Percentiles rank a stretch among this genome's conserved stretches.
phyloP scores from a whole-genome alignment of 176 grass and related monocot species.

The Aegilops bicornis region DNA sequence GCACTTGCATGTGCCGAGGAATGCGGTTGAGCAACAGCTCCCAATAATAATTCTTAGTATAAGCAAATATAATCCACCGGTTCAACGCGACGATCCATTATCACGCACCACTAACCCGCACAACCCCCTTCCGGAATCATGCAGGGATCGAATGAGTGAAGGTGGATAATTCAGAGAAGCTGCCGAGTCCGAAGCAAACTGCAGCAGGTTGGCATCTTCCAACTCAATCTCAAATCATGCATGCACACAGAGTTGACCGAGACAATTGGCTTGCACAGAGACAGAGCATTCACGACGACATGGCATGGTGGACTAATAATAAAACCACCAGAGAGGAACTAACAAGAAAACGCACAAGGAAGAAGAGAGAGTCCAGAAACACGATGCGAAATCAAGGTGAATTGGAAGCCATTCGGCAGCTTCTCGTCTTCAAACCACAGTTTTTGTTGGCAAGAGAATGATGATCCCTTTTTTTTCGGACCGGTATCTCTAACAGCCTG shows the following conservation, averaged over 20 bases:
- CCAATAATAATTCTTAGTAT: not conserved
- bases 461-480: not conserved
- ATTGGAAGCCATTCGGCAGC: slow-evolving; percentile 56
- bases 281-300: not conserved
- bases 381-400: slow-evolving; percentile 37
- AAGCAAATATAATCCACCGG: not conserved
- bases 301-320: slow-evolving; percentile 16
- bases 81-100: slow-evolving; percentile 7
- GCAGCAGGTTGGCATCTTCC: slow-evolving; percentile 23
- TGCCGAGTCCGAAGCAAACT: not conserved
- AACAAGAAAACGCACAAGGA: not conserved
- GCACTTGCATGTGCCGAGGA: slow-evolving; percentile 33
- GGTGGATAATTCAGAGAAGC: slow-evolving; percentile 2
- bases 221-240: not conserved
- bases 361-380: slow-evolving; percentile 5
- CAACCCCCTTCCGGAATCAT: slow-evolving; percentile 13
- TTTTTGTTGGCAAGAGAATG: slow-evolving; percentile 15
- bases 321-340: not conserved
- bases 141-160: not conserved
- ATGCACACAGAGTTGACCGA: slow-evolving; percentile 22
- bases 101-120: not conserved
- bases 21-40: slow-evolving; percentile 6
- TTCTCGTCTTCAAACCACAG: slow-evolving; percentile 58
- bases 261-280: not conserved
- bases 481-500: not conserved